Evolutionary conservation across 2,329 filamentous ascomycete species (phyloP).

Genomic region (Nigrospora sphaerica): DNA sequence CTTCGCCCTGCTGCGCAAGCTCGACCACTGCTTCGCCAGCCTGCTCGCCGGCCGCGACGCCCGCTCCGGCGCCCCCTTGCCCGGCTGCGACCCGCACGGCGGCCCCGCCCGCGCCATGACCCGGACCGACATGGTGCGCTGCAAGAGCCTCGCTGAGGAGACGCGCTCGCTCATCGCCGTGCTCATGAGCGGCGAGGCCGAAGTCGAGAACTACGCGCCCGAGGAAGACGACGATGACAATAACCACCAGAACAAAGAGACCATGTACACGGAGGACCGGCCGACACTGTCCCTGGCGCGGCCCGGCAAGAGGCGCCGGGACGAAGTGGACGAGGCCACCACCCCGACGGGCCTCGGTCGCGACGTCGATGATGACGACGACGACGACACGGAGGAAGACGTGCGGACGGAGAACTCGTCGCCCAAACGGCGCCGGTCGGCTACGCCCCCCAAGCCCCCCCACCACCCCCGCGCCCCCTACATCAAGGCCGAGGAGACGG

Average conservation of each 20-base stretch:
- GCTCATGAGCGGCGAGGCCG: slow-evolving; percentile 49
- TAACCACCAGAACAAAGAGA: too few species aligned
- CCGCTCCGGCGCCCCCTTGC: slow-evolving; percentile 56
- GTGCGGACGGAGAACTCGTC: slow-evolving; percentile 2
- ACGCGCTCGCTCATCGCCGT: slow-evolving; percentile 66
- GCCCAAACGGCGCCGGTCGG: slow-evolving; percentile 8
- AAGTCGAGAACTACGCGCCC: slow-evolving; percentile 29
- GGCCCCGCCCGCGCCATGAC: slow-evolving; percentile 60
- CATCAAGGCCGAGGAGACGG: too few species aligned
- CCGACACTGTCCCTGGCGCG: not conserved
- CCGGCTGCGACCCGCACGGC: slow-evolving; percentile 62
- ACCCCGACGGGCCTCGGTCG: not conserved
- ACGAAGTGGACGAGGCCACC: not conserved
- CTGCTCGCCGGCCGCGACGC: slow-evolving; percentile 62
- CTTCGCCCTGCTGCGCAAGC: slow-evolving; percentile 65
- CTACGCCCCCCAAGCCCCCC: not conserved
- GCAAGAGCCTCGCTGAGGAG: slow-evolving; percentile 73
- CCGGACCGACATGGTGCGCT: slow-evolving; percentile 77
- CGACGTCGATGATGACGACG: not conserved
- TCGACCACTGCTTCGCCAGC: slow-evolving; percentile 78
- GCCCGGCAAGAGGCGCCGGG: not conserved
- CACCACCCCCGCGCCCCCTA: too few species aligned
- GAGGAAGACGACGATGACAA: slow-evolving; percentile 4
- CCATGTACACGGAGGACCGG: not conserved
- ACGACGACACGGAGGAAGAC: slow-evolving; percentile 6